These are phyloP conservation scores for Oryza coarctata DNA, from an alignment of 176 grass and related monocot genomes.

Conservation along the genomic window DNA sequence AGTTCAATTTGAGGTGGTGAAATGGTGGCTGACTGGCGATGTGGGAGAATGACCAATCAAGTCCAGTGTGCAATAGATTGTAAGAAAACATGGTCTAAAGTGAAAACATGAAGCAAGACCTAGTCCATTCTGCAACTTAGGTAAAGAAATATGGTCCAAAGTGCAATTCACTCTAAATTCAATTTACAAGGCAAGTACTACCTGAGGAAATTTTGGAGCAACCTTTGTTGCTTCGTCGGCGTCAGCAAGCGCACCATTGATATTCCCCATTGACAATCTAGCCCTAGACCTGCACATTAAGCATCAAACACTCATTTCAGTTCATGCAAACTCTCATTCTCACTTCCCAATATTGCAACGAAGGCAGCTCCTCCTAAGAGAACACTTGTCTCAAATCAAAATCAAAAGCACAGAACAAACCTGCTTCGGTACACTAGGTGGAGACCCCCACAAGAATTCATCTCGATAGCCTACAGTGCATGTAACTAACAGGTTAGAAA, in stretches of 20 bases:
- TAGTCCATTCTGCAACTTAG: too few species aligned
- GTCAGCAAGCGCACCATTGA: slow-evolving; percentile 51
- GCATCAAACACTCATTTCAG: background rate
- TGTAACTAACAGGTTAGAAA: background rate
- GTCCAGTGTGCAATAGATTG: too few species aligned
- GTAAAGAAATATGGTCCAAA: too few species aligned
- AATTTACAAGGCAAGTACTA: slow-evolving; percentile 22
- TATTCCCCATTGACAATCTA: slow-evolving; percentile 55
- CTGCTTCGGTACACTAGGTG: slow-evolving; percentile 73
- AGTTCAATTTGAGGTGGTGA: too few species aligned
- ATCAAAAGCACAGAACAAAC: slow-evolving; percentile 24
- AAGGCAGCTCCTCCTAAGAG: background rate
- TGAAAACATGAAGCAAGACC: too few species aligned
- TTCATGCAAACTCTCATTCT: background rate
- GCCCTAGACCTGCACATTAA: slow-evolving; percentile 62
- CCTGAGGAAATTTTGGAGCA: slow-evolving; percentile 54
- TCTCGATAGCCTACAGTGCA: slow-evolving; percentile 49
- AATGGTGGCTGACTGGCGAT: too few species aligned
- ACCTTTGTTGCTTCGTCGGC: slow-evolving; percentile 65
- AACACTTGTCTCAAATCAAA: background rate
- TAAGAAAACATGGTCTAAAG: too few species aligned
- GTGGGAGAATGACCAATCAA: too few species aligned
- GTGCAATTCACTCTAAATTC: too few species aligned
- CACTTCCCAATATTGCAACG: background rate
- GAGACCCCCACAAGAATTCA: slow-evolving; percentile 55